Conservation (phyloP, 192 early-diverging fungal genomes). For the Coemansia sp. region DNA sequence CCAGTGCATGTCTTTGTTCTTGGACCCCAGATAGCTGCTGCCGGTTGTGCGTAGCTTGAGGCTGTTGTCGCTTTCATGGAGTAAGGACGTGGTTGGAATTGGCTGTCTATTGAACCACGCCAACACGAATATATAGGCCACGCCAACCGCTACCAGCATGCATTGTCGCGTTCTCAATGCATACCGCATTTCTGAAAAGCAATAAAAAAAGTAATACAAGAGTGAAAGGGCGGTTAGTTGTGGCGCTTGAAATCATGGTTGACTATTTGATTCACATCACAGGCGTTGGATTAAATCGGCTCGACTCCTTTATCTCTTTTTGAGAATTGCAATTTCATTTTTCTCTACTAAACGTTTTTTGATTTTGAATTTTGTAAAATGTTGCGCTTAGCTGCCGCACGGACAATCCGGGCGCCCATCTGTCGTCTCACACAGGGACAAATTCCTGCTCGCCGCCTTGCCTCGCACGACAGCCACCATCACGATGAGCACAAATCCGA, state of each 20-base stretch:
- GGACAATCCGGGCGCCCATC: conserved; percentile 14
- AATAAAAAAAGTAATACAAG: not conserved
- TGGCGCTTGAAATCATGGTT: no score
- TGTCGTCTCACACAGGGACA: conserved; percentile 20
- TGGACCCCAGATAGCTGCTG: conserved; percentile 17
- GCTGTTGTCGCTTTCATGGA: conserved; percentile 35
- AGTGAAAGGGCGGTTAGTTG: no score
- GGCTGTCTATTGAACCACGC: conserved; percentile 54
- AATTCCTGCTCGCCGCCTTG: conserved; percentile 30
- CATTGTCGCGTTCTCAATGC: conserved; percentile 44
- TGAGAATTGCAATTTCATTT: not conserved
- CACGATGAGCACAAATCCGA: conserved; percentile 10
- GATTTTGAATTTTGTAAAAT: conserved; percentile 18
- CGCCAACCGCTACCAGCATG: conserved; percentile 43
- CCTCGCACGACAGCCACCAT: conserved; percentile 27
- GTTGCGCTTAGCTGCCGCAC: conserved; percentile 30
- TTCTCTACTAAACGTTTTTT: not conserved
- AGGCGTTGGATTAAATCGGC: not conserved
- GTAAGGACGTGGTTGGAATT: conserved; percentile 46
- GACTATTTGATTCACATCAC: no score
- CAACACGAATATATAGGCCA: conserved; percentile 41
- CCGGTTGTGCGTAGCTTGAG: conserved; percentile 30
- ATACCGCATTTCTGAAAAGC: conserved; percentile 31
- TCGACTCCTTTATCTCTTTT: not conserved
- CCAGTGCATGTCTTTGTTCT: conserved; percentile 43